Base-by-base conservation (phyloP, 495 filamentous ascomycete genomes). In the Mytilinidion resinicola region DNA sequence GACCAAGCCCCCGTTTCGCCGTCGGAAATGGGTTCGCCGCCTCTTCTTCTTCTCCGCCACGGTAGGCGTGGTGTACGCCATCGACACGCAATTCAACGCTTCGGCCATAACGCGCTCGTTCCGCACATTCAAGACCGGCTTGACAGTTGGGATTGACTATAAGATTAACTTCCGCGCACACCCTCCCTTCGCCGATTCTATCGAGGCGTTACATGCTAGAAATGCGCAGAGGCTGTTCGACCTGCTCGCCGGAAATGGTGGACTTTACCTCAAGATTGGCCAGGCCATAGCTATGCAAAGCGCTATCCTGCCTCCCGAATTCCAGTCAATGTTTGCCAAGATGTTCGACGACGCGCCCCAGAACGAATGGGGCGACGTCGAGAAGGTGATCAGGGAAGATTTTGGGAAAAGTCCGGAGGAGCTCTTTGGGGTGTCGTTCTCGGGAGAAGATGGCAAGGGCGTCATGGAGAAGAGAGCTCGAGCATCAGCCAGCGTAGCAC, bases 311-410 rank as follows among this genome's bases (percentile, higher is more conserved):
- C 93, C 93, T 11, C 88, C 90, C 7, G 89, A 96, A 70, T 96
- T 96, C 67, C 90, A 95, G 77, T 81, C 82, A 59, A 96, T 96
- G 89, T 98, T 98, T 67, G 78, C 86, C 37, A 80, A 85, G 57
- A 96, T 98, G 89, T 98, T 98, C 71, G 93, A 96, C 65, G 93
- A 98, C 77, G 95, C 93, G 51, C 90, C 91, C 21, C 91, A 96
- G 78, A 95, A 96, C 68, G 75, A 76, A n/a, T 96, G 89, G 90
- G 78, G 78, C 67, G 87, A 90, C n/a, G 86, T 95, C 3, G 88
- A 96, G 75, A 80, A 77, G 68, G 90, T 96, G 17, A 86, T 98
- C 17, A 73, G 82, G 9, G 88, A 96, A 69, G 93, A 96, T 63
- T 97, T 95, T 30, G 83, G 83, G 0, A 84, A 79, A 68, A 84